Conservation (phyloP, 768 basidiomycete species). For the Termitomyces sp. region DNA sequence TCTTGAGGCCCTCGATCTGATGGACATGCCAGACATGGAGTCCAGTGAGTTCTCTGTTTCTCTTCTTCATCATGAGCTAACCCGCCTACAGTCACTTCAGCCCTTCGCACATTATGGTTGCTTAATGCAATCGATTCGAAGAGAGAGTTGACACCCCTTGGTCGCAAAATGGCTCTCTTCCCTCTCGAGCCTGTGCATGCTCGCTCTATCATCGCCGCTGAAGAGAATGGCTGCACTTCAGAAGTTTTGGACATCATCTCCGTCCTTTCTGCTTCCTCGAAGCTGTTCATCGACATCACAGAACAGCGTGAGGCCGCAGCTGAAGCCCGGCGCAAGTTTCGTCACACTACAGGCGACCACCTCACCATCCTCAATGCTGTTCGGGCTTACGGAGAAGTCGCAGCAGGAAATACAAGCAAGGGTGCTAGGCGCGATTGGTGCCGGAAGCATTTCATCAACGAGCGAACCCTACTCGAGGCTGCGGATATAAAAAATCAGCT, state of each 20-base stretch:
- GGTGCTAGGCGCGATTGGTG: conserved; percentile 72
- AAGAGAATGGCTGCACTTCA: conserved; percentile 62
- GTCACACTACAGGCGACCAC: conserved; percentile 87
- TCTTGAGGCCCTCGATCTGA: conserved; percentile 76
- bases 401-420: conserved; percentile 38
- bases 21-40: conserved; percentile 80
- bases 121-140: conserved; percentile 74
- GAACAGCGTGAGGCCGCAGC: conserved; percentile 72
- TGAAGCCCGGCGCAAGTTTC: conserved; percentile 73
- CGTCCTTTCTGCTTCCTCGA: conserved; percentile 75
- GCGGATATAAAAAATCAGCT: conserved; percentile 80
- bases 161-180: conserved; percentile 83
- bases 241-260: conserved; percentile 87
- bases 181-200: conserved; percentile 88
- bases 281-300: conserved; percentile 74
- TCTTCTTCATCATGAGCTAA: neutral
- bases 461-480: conserved; percentile 76
- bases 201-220: conserved; percentile 76
- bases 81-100: conserved; percentile 46
- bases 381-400: conserved; percentile 74
- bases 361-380: conserved; percentile 86
- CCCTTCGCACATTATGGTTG: conserved; percentile 70
- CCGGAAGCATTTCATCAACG: conserved; percentile 76
- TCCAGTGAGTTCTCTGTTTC: conserved; percentile 53
- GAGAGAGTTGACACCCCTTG: conserved; percentile 65